A percentile compares a stretch with the other conserved stretches of the same genome.
Conservation (phyloP, 129 eudicot species). For the Helianthus tuberosus region DNA sequence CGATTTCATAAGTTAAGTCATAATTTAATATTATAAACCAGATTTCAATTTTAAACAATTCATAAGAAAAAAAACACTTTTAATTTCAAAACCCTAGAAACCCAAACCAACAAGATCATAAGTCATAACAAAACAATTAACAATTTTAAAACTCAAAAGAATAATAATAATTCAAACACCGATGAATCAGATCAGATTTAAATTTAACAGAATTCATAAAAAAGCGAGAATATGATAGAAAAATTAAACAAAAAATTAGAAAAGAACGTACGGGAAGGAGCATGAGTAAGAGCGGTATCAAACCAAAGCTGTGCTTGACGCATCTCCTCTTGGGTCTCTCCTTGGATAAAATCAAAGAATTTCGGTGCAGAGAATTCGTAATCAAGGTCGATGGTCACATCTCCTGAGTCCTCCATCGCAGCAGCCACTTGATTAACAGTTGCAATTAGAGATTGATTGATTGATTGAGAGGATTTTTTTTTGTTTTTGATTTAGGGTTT, state of each 20-base stretch:
- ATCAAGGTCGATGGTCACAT: slow-evolving; percentile 49
- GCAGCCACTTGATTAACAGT: slow-evolving; percentile 32
- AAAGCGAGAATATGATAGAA: too few species aligned
- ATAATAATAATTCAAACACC: too few species aligned
- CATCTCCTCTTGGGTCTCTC: slow-evolving; percentile 63
- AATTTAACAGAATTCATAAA: too few species aligned
- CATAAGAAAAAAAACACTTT: background rate
- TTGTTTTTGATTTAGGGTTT: background rate
- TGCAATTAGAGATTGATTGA: background rate
- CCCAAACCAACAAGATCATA: background rate
- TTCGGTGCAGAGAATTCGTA: slow-evolving; percentile 86
- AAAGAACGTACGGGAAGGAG: slow-evolving; percentile 85
- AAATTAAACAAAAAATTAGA: background rate
- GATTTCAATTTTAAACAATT: background rate
- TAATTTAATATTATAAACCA: background rate
- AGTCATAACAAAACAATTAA: background rate
- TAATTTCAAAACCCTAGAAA: background rate
- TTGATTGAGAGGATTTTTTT: background rate
- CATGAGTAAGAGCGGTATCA: slow-evolving; percentile 54
- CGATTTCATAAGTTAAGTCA: too few species aligned
- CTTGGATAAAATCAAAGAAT: slow-evolving; percentile 69
- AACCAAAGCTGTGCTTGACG: slow-evolving; percentile 84
- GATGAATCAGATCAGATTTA: too few species aligned
- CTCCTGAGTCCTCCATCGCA: slow-evolving; percentile 42
- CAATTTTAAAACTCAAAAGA: too few species aligned